Evolutionary conservation across 441 rosid species (phyloP), one percentile per base, ranked within the genome.

Genomic region (Populus trichocarpa): DNA sequence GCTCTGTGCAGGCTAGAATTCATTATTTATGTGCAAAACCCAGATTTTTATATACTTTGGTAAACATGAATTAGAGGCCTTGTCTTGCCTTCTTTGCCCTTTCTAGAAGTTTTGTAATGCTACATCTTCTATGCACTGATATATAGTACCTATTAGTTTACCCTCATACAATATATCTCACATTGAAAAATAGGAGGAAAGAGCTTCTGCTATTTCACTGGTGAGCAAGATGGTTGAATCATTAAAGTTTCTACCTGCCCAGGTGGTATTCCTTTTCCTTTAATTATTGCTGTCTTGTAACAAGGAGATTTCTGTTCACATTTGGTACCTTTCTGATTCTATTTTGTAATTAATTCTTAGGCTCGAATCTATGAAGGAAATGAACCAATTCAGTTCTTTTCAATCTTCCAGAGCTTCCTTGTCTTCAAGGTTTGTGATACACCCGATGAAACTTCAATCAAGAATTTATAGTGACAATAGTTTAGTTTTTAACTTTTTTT

Each of bases 341-440:
- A 10, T 74, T 79, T 77, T 72, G 42, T 66, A 53, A n/a, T 46
- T 81, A 71, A 69, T 75, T 33, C 72, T 61, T 85, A 97, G 99
- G 96, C 95, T 80, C 92, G 92, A 77, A 82, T 93, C 80, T 89
- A 88, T 70, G 99, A 97, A 87, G 98, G 96, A 83, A 85, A 83
- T 50, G 99, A 97, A 85, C 95, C 99, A 13, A 85, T 91, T 84
- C 99, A 93, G 81, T 93, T 97, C 90, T 92, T 91, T 80, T 81
- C 93, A 70, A 92, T 97, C 85, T 87, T 97, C 82, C 99, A 97
- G 88, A 93, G 96, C 89, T 92, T 91, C 81, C 89, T 97, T 79
- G 57, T 46, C 16, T 46, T 46, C 57, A 46, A 46, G 57, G 57
- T 46, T 46, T 46, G 20, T 46, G 57, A 57, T 30, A 53, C 33